phyloP scores from a whole-genome alignment of 768 basidiomycete species.

The Clathrus columnatus region DNA sequence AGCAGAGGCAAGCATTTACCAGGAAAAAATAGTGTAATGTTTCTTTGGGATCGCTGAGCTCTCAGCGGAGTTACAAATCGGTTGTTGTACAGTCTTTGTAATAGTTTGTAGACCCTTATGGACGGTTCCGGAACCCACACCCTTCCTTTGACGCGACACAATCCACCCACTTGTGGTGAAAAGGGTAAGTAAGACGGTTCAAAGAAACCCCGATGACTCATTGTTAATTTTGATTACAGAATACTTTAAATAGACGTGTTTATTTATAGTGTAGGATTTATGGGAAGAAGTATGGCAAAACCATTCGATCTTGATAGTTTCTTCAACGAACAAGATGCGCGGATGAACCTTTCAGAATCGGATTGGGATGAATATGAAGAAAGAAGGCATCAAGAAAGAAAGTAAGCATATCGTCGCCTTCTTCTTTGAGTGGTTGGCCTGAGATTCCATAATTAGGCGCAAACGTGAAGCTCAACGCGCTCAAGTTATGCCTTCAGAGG shows the following conservation, averaged over 20 bases:
- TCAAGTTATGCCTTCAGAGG: not conserved
- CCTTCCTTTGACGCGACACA: too few relatives aligned
- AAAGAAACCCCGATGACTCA: not conserved
- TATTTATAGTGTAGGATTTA: not conserved
- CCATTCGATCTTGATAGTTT: constrained; percentile 34
- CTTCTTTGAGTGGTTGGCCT: too few relatives aligned
- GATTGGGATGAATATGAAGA: constrained; percentile 36
- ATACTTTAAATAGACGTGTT: not conserved
- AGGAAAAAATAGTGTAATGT: not conserved
- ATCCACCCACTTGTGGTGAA: too few relatives aligned
- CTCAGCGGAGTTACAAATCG: not conserved
- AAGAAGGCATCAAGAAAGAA: constrained; percentile 4
- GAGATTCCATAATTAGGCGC: too few relatives aligned
- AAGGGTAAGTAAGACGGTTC: not conserved
- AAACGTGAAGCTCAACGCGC: not conserved
- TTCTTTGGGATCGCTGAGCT: not conserved
- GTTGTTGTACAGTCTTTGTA: too few relatives aligned
- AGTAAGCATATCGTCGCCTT: too few relatives aligned
- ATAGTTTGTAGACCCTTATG: not conserved
- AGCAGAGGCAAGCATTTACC: constrained; percentile 10
- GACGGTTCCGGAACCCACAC: not conserved
- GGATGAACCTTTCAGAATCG: constrained; percentile 47
- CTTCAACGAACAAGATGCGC: constrained; percentile 46
- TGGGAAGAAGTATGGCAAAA: not conserved
- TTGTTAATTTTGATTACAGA: too few relatives aligned